Evolutionary conservation across 345 rosid species (phyloP), one percentile per base, ranked within the genome.

Genomic region (Orychophragmus violaceus): DNA sequence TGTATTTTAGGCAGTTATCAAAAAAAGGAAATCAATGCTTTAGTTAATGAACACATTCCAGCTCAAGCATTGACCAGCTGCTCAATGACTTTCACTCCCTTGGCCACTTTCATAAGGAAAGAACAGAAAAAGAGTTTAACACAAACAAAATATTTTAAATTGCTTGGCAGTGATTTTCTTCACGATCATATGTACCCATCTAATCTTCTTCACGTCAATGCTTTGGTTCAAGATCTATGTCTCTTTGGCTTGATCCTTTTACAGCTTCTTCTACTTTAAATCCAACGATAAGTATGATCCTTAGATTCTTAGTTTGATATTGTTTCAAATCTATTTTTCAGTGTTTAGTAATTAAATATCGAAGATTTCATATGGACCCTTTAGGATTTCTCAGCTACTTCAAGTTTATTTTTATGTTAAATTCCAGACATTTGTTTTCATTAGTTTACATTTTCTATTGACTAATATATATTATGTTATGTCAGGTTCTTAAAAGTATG

Each of bases 11-110:
- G n/a, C n/a, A n/a, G n/a, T 6, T 30, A 65, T 12, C 76, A 85
- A 23, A 86, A 85, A 74, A 52, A 68, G 24, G 84, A 82, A 64
- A 71, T 75, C 41, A 19, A 84, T 22, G 46, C 78, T 41, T n/a
- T 87, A 95, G 97, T 75, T 87, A 76, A 82, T 81, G 79, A 80
- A 79, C 36, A 69, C 78, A 62, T 86, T 83, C 77, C 67, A 64
- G 33, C 68, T 68, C 36, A 90, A 90, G 81, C n/a, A n/a, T n/a
- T n/a, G 97, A 90, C 74, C 76, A 72, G 60, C 70, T 87, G 59
- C 89, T 90, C 25, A 65, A 77, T 35, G 73, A 84, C 67, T 90
- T 90, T 68, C 80, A 83, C 62, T 77, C 82, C 4, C 39, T 59
- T 62, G 95, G 92, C 27, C 76, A 83, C 71, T 90, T 87, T 76